phyloP scores from a whole-genome alignment of 169 alveolate genomes.

The Plasmodium vinckei region DNA sequence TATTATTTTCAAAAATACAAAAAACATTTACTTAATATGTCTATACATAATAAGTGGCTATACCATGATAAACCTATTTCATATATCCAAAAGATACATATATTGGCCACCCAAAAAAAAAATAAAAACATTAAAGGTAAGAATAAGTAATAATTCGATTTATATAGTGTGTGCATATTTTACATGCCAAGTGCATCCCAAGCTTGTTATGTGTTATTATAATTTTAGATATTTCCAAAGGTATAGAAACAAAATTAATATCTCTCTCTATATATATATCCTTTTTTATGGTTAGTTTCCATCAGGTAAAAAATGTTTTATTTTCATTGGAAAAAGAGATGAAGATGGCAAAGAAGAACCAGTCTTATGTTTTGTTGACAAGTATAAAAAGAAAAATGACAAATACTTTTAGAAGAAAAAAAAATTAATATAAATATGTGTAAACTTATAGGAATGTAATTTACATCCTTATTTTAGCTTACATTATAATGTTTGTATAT shows the following conservation, averaged over 20 bases:
- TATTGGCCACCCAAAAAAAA: slow-evolving; percentile 86
- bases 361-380: slow-evolving; percentile 84
- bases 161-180: neutral
- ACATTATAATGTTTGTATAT: too few species aligned
- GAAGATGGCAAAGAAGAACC: slow-evolving; percentile 88
- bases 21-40: too few species aligned
- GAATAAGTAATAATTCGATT: neutral
- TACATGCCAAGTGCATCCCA: neutral
- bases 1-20: too few species aligned
- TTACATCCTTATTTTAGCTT: neutral
- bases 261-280: too few species aligned
- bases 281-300: slow-evolving; percentile 75
- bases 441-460: neutral
- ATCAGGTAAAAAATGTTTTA: slow-evolving; percentile 85
- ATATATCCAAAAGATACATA: slow-evolving; percentile 55
- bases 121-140: slow-evolving; percentile 75
- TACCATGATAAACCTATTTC: slow-evolving; percentile 46
- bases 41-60: neutral
- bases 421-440: neutral
- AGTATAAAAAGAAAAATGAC: slow-evolving; percentile 48
- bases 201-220: slow-evolving; percentile 7
- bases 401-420: neutral
- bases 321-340: slow-evolving; percentile 86
- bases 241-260: too few species aligned
- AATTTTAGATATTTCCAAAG: neutral